These are phyloP conservation scores for Aspergillus candidus DNA, from an alignment of 2,329 filamentous ascomycete species.

Conservation along the genomic window DNA sequence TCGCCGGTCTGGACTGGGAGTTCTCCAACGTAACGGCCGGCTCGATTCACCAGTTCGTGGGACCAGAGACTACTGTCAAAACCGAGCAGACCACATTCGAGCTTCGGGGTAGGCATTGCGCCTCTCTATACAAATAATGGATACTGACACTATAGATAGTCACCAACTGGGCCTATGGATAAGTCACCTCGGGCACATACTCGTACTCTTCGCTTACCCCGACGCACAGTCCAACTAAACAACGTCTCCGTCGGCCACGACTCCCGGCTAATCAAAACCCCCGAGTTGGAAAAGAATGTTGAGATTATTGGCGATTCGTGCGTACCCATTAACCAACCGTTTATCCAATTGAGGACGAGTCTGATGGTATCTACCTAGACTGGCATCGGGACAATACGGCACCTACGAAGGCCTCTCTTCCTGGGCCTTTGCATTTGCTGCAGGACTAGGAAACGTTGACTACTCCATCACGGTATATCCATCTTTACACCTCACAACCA, in stretches of 20 bases:
- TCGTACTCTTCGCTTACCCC: slow-evolving; percentile 11
- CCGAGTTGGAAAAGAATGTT: slow-evolving; percentile 31
- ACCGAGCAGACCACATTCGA: slow-evolving; percentile 48
- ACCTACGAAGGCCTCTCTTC: slow-evolving; percentile 54
- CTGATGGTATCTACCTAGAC: slow-evolving; percentile 38
- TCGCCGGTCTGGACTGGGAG: slow-evolving; percentile 54
- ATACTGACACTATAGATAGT: slow-evolving; percentile 27
- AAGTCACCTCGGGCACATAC: slow-evolving; percentile 13
- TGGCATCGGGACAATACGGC: slow-evolving; percentile 53
- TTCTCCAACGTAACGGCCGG: slow-evolving; percentile 56
- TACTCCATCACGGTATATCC: slow-evolving; percentile 46
- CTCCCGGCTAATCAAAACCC: slow-evolving; percentile 42
- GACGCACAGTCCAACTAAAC: slow-evolving; percentile 46
- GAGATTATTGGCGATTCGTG: slow-evolving; percentile 43
- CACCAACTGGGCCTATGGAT: slow-evolving; percentile 56
- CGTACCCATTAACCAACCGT: slow-evolving; percentile 12
- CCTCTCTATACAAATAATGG: no score
- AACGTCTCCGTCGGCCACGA: slow-evolving; percentile 46
- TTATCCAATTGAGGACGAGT: slow-evolving; percentile 31
- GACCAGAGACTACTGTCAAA: slow-evolving; percentile 38
- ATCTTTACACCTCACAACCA: neutral
- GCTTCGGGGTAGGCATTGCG: slow-evolving; percentile 36
- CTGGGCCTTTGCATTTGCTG: slow-evolving; percentile 51
- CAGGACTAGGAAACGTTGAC: slow-evolving; percentile 54
- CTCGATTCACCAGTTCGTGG: slow-evolving; percentile 52